These are phyloP conservation scores for Penicillium paxilli DNA, from an alignment of 495 filamentous ascomycete genomes.

Conservation along the genomic window DNA sequence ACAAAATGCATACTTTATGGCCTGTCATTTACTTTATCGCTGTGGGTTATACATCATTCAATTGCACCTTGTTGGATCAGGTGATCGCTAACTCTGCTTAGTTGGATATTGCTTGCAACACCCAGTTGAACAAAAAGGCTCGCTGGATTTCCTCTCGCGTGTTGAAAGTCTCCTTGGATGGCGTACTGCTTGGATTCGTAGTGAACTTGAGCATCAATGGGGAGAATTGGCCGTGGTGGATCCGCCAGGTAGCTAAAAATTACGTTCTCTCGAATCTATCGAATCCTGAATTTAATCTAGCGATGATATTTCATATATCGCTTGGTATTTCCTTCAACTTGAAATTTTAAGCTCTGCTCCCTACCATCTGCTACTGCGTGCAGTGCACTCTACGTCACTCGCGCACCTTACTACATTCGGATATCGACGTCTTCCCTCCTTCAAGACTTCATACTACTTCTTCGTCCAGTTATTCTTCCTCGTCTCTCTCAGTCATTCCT, in stretches of 20 bases:
- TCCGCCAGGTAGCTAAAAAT: not conserved
- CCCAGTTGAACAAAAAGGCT: slow-evolving; percentile 30
- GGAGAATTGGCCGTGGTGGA: slow-evolving; percentile 19
- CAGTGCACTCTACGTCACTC: no score
- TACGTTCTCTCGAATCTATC: not conserved
- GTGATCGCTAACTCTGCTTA: slow-evolving; percentile 7
- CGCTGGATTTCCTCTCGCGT: slow-evolving; percentile 27
- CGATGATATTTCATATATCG: no score
- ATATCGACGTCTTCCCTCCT: no score
- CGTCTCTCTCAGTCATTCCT: not conserved
- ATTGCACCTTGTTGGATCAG: not conserved
- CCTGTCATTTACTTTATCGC: slow-evolving; percentile 37
- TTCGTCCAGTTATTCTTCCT: not conserved
- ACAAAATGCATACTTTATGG: slow-evolving; percentile 41
- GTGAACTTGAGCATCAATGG: slow-evolving; percentile 32
- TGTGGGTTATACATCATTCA: slow-evolving; percentile 23
- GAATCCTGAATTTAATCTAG: no score
- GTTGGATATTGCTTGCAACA: slow-evolving; percentile 38
- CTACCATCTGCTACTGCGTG: no score
- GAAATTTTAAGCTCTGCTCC: no score
- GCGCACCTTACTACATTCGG: no score
- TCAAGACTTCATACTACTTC: not conserved
- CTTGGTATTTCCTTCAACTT: no score
- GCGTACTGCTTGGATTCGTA: slow-evolving; percentile 36
- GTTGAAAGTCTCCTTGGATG: slow-evolving; percentile 35